Base-by-base conservation (phyloP, 108 stramenopile species). In the Pelagomonas calceolata region DNA sequence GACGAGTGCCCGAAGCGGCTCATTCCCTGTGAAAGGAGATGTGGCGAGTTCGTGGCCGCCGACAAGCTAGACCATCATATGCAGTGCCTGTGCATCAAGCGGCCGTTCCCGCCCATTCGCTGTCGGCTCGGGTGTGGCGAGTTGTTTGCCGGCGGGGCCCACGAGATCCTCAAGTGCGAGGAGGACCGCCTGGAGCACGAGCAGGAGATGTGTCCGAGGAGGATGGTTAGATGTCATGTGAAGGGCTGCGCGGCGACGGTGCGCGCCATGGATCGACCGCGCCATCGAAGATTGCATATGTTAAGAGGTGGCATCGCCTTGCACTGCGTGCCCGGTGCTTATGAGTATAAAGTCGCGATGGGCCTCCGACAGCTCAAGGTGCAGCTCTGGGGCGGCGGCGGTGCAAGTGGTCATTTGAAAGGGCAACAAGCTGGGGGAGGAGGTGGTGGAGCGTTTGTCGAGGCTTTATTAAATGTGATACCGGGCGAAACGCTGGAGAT, bases 311-410 rank as follows among this genome's bases (percentile, higher is more conserved):
- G 82, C 30, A 74, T 82, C 26, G 37, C 35, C 46, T 37, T 75
- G 31, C 81, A 68, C 66, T 31, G 75, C 0, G 74, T 81, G n/a
- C 78, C 82, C 0, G 82, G 82, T 26, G 67, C 45, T 0, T 78
- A 81, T 75, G 35, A 26, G 32, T 82, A 66, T 71, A 69, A 69
- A 63, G 76, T 77, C 69, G 33, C 77, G n/a, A 17, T 21, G 30
- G 78, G 73, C 36, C 39, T 63, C 34, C 65, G 68, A 45, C 44
- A 70, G 68, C 69, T 83, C 39, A 81, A 83, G 72, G 73, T 85
- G 12, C 84, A 85, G 66, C 44, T 76, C 21, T 85, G 84, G 84
- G 84, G 84, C 18, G 84, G 65, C 32, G 84, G 84, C 26, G 84
- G 84, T 16, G 84, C 82, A 0, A 34, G 44, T 30, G 84, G 84